Percentiles rank a stretch among this genome's conserved stretches.
phyloP scores from a whole-genome alignment of 176 grass and related monocot species.

The Saccharum officinarum region DNA sequence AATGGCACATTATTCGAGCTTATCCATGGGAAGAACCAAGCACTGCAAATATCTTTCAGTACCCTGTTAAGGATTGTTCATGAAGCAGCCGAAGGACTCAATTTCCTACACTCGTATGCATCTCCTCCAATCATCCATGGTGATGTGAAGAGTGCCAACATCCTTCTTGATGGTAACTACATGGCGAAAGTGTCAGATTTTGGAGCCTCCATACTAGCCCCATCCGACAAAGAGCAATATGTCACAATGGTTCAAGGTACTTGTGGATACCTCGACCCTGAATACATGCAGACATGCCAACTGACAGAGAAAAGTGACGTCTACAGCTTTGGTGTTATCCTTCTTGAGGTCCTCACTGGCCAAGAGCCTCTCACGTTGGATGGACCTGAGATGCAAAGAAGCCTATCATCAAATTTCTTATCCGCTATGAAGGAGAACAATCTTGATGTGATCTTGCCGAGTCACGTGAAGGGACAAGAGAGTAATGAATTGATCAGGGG shows the following conservation, averaged over 20 bases:
- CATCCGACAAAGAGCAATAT: constrained; percentile 28
- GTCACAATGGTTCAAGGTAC: constrained; percentile 45
- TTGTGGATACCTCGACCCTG: constrained; percentile 36
- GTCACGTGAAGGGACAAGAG: constrained; percentile 28
- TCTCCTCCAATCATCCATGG: constrained; percentile 41
- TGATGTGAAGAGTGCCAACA: constrained; percentile 35
- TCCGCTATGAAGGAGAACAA: constrained; percentile 33
- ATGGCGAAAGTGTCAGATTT: constrained; percentile 44
- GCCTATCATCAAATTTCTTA: constrained; percentile 17
- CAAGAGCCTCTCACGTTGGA: constrained; percentile 28
- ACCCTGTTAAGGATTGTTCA: constrained; percentile 33
- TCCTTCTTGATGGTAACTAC: constrained; percentile 32
- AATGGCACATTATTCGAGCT: constrained; percentile 22
- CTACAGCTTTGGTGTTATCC: constrained; percentile 26
- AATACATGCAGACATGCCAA: constrained; percentile 46
- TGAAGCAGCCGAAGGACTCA: constrained; percentile 31
- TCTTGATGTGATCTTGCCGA: constrained; percentile 6
- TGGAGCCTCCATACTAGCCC: constrained; percentile 39
- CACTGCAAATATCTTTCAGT: constrained; percentile 14
- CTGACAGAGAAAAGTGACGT: constrained; percentile 38
- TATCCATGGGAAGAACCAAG: constrained; percentile 36
- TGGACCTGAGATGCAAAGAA: constrained; percentile 11
- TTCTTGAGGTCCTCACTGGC: constrained; percentile 34
- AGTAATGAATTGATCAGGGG: constrained; percentile 10
- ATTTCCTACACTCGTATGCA: constrained; percentile 13